Conservation (phyloP, 1,139 yeast genomes). For the Kodamaea derodonti region DNA sequence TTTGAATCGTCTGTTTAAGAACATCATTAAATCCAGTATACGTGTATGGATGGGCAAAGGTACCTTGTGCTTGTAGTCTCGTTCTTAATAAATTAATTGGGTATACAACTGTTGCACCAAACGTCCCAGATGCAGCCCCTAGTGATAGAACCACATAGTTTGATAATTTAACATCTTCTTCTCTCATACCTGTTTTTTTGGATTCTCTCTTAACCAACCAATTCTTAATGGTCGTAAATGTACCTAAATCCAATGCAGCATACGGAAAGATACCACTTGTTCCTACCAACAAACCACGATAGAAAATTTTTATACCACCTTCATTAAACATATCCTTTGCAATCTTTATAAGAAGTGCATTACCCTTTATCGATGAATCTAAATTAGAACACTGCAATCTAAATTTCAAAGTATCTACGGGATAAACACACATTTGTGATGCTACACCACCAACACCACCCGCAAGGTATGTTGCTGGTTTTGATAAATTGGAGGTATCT, state of each 20-base stretch:
- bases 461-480: conserved; percentile 76
- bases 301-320: conserved; percentile 77
- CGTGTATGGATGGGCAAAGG: conserved; percentile 87
- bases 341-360: conserved; percentile 57
- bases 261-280: conserved; percentile 94
- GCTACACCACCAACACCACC: conserved; percentile 97
- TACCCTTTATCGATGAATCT: conserved; percentile 57
- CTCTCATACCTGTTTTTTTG: conserved; percentile 40
- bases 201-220: conserved; percentile 71
- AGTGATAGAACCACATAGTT: conserved; percentile 77
- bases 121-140: conserved; percentile 93
- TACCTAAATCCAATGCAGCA: conserved; percentile 93
- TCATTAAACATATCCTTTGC: conserved; percentile 73
- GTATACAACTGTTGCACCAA: conserved; percentile 93
- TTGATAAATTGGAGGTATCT: conserved; percentile 70
- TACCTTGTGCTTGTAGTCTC: conserved; percentile 95
- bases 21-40: conserved; percentile 86
- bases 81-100: conserved; percentile 90
- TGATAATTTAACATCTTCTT: conserved; percentile 69
- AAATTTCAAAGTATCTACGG: conserved; percentile 92
- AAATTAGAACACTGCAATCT: conserved; percentile 75
- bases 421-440: conserved; percentile 89
- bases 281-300: conserved; percentile 85
- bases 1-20: conserved; percentile 62
- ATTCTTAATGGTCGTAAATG: conserved; percentile 80